phyloP scores from a whole-genome alignment of 148 eudicot species.

The Diospyros lotus region DNA sequence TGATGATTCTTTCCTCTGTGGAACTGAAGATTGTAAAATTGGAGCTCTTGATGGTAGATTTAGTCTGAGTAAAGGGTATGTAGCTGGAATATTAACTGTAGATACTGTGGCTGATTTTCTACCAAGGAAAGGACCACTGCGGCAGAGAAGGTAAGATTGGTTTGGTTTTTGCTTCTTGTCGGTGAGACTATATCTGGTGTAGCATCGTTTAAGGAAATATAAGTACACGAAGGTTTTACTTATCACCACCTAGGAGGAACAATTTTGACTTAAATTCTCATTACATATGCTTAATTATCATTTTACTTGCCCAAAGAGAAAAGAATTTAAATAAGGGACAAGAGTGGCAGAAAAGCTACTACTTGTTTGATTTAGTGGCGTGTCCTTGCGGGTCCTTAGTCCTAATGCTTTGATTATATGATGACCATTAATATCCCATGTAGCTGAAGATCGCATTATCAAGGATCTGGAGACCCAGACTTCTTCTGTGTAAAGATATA shows the following conservation, averaged over 20 bases:
- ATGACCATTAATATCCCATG: too few relatives aligned
- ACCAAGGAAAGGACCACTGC: conserved; percentile 86
- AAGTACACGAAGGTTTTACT: neutral
- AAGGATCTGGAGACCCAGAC: too few relatives aligned
- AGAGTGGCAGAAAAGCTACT: neutral
- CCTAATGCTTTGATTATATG: neutral
- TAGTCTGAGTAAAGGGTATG: conserved; percentile 62
- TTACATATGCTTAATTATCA: neutral
- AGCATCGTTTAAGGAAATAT: too few relatives aligned
- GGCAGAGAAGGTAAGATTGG: conserved; percentile 70
- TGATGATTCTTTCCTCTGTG: conserved; percentile 41
- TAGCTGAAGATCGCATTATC: too few relatives aligned
- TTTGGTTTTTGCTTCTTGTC: neutral
- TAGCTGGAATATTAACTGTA: conserved; percentile 89
- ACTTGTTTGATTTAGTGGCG: neutral
- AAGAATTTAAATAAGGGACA: neutral
- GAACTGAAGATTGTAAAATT: conserved; percentile 68
- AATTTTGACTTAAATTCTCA: neutral
- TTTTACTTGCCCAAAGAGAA: neutral
- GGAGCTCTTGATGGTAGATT: conserved; percentile 69
- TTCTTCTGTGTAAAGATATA: too few relatives aligned
- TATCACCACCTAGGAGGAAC: neutral
- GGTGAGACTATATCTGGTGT: too few relatives aligned
- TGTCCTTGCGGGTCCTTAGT: neutral
- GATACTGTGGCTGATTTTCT: conserved; percentile 95